A percentile compares a stretch with the other conserved stretches of the same genome.
Evolutionary conservation across 2,329 filamentous ascomycete species (phyloP).

Genomic region (Neofusicoccum umdonicola): DNA sequence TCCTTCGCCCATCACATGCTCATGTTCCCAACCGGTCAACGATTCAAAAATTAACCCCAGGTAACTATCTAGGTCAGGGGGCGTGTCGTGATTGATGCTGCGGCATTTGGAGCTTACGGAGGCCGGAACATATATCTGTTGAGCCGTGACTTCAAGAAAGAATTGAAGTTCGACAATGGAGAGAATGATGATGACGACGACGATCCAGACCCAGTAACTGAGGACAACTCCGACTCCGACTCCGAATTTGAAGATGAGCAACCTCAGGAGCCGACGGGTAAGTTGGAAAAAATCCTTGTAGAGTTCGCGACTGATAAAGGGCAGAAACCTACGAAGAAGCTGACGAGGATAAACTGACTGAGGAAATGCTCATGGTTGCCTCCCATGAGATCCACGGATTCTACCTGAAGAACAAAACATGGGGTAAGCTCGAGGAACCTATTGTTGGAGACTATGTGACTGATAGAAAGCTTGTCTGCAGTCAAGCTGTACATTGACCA

Average conservation of each 20-base stretch:
- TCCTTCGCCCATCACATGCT: too few species aligned
- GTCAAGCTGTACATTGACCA: constrained; percentile 22
- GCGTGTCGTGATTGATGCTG: constrained; percentile 52
- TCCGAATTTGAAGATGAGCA: not conserved
- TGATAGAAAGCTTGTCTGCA: not conserved
- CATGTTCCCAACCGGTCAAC: constrained; percentile 14
- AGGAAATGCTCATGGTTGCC: constrained; percentile 25
- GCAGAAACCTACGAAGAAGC: not conserved
- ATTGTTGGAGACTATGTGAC: not conserved
- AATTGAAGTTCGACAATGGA: not conserved
- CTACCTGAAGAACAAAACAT: constrained; percentile 32
- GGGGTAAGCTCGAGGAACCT: constrained; percentile 21
- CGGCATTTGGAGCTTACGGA: not conserved
- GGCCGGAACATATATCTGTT: not conserved
- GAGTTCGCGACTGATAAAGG: not conserved
- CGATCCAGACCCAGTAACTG: not conserved
- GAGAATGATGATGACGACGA: not conserved
- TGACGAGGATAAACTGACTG: constrained; percentile 10
- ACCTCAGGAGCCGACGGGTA: not conserved
- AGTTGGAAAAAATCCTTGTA: not conserved
- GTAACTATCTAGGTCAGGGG: constrained; percentile 45
- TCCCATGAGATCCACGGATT: constrained; percentile 30
- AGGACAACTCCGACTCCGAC: not conserved
- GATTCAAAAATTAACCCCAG: constrained; percentile 26
- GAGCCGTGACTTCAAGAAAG: not conserved